phyloP scores from a whole-genome alignment of 176 grass and related monocot genomes.

The Cymbopogon citratus region DNA sequence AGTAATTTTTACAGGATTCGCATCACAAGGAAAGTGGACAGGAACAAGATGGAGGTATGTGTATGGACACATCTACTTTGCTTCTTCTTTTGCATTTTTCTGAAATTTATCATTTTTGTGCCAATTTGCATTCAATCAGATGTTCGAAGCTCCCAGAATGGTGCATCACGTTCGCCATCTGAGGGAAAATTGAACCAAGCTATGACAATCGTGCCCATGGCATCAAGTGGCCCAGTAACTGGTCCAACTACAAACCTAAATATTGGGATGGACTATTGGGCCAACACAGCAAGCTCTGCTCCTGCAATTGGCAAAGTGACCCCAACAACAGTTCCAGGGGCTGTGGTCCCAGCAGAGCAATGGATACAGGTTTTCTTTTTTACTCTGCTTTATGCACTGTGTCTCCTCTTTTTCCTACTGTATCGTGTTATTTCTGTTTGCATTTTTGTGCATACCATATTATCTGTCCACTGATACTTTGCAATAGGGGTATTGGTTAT shows the following conservation, averaged over 20 bases:
- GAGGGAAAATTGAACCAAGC: constrained; percentile 54
- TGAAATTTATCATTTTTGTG: constrained; percentile 27
- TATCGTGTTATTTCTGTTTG: constrained; percentile 3
- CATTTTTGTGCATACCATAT: constrained; percentile 6
- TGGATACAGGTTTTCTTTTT: constrained; percentile 71
- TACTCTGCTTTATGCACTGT: not conserved
- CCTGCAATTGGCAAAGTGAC: constrained; percentile 49
- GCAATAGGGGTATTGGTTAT: not conserved
- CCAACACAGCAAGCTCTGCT: constrained; percentile 41
- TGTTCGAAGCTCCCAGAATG: constrained; percentile 63
- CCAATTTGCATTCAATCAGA: constrained; percentile 29
- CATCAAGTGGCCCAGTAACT: constrained; percentile 46
- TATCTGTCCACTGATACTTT: not conserved
- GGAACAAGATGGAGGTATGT: constrained; percentile 68
- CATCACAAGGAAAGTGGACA: constrained; percentile 63
- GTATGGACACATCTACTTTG: constrained; percentile 4
- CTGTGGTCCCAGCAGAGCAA: constrained; percentile 54
- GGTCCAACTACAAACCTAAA: constrained; percentile 77
- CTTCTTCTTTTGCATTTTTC: constrained; percentile 21
- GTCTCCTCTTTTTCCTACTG: not conserved
- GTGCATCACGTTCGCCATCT: constrained; percentile 36
- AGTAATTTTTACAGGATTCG: constrained; percentile 42
- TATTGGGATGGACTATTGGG: constrained; percentile 90
- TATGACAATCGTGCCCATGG: constrained; percentile 50
- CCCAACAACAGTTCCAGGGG: constrained; percentile 36